Conservation (phyloP, 1,284 basidiomycete genomes). For the Cryptococcus amylolentus region DNA sequence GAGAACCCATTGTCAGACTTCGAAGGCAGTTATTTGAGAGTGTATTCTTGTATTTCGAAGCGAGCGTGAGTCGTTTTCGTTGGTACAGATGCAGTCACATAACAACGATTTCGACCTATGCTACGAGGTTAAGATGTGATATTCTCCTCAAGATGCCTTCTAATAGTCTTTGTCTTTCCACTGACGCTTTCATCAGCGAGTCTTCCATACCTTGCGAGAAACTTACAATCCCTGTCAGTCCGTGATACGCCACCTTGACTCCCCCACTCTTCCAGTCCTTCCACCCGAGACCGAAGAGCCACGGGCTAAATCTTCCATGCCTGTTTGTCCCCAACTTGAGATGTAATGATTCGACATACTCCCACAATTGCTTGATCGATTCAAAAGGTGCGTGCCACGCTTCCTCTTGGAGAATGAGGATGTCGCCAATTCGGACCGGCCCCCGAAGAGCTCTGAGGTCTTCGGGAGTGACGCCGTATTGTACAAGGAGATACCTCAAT, state of each 20-base stretch:
- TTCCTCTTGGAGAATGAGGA: constrained; percentile 28
- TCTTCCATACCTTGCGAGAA: background rate
- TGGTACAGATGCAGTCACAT: too few species aligned
- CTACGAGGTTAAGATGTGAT: too few species aligned
- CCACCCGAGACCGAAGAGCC: constrained; percentile 17
- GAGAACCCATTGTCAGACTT: too few species aligned
- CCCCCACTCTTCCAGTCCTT: constrained; percentile 18
- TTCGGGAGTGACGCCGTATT: constrained; percentile 34
- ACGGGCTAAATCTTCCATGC: constrained; percentile 7
- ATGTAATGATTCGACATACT: constrained; percentile 3
- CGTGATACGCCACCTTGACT: constrained; percentile 19
- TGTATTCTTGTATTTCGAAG: too few species aligned
- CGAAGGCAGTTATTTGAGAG: too few species aligned
- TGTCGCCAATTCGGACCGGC: constrained; percentile 34
- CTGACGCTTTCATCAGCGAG: background rate
- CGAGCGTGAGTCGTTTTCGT: too few species aligned
- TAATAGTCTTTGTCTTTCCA: background rate
- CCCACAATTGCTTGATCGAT: constrained; percentile 8
- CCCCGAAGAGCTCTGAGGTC: constrained; percentile 21
- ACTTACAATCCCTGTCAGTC: constrained; percentile 19
- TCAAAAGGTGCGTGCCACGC: constrained; percentile 17
- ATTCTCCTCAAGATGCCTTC: background rate
- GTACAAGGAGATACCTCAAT: constrained; percentile 33
- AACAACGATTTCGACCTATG: too few species aligned
- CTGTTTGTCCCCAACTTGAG: constrained; percentile 2